A percentile compares a stretch with the other conserved stretches of the same genome.
phyloP scores from a whole-genome alignment of 1,284 basidiomycete genomes.

The Ustilago lituana region DNA sequence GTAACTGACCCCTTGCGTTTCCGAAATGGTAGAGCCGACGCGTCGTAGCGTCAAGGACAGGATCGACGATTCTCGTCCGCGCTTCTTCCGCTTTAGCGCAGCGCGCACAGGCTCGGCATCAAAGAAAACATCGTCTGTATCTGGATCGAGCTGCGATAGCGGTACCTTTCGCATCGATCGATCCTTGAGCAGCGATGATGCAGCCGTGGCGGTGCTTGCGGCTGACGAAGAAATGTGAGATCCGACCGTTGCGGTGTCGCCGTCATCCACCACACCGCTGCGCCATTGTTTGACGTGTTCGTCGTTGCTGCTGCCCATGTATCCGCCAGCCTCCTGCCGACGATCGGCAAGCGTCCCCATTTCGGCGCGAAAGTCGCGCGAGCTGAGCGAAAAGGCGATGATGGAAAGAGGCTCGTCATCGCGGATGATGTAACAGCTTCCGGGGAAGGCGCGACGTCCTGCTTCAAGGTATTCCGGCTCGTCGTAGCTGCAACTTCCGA shows the following conservation, averaged over 20 bases:
- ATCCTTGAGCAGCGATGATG: slow-evolving; percentile 34
- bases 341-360: slow-evolving; percentile 28
- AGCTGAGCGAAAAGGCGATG: slow-evolving; percentile 60
- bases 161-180: slow-evolving; percentile 39
- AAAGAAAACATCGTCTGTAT: slow-evolving; percentile 55
- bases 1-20: slow-evolving; percentile 18
- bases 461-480: slow-evolving; percentile 49
- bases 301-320: slow-evolving; percentile 43
- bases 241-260: slow-evolving; percentile 11
- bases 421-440: slow-evolving; percentile 50
- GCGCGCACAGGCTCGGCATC: slow-evolving; percentile 52
- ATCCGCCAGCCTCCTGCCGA: slow-evolving; percentile 25
- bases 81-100: slow-evolving; percentile 57
- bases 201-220: slow-evolving; percentile 21
- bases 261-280: slow-evolving; percentile 29
- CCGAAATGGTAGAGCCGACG: slow-evolving; percentile 55
- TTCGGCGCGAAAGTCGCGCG: slow-evolving; percentile 53
- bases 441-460: slow-evolving; percentile 53
- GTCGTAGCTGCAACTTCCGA: slow-evolving; percentile 39
- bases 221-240: slow-evolving; percentile 36
- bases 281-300: slow-evolving; percentile 53
- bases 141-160: slow-evolving; percentile 48
- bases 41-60: slow-evolving; percentile 55
- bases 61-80: slow-evolving; percentile 54
- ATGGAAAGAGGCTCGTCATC: slow-evolving; percentile 62